These are phyloP conservation scores for Xylariaceae sp. DNA, from an alignment of 2,329 filamentous ascomycete genomes.

Conservation along the genomic window DNA sequence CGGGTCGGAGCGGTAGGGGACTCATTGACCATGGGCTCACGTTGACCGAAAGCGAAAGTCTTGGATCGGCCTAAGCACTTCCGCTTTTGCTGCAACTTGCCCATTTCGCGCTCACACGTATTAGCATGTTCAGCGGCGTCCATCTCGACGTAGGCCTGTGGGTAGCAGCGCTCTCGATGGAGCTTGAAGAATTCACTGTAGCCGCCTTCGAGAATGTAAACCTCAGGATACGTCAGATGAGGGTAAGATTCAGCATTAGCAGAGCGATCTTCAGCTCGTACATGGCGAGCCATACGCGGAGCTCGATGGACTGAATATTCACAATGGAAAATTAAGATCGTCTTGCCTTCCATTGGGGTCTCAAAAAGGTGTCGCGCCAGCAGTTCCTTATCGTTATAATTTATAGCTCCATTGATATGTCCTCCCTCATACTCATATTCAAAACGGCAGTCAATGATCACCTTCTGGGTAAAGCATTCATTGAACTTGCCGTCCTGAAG, in stretches of 20 bases:
- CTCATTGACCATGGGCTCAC: slow-evolving; percentile 51
- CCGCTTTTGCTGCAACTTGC: slow-evolving; percentile 80
- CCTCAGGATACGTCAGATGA: slow-evolving; percentile 85
- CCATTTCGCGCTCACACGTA: slow-evolving; percentile 92
- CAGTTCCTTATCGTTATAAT: slow-evolving; percentile 94
- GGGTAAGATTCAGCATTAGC: slow-evolving; percentile 85
- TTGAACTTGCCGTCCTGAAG: slow-evolving; percentile 82
- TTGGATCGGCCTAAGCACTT: slow-evolving; percentile 82
- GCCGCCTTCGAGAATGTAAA: slow-evolving; percentile 94
- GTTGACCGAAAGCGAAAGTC: slow-evolving; percentile 91
- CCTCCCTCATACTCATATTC: slow-evolving; percentile 98
- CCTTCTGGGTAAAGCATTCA: slow-evolving; percentile 70
- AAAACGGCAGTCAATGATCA: slow-evolving; percentile 94
- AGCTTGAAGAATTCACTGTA: slow-evolving; percentile 89
- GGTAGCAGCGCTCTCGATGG: slow-evolving; percentile 77
- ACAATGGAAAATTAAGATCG: slow-evolving; percentile 90
- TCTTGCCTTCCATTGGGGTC: slow-evolving; percentile 61
- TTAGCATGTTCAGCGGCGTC: slow-evolving; percentile 84
- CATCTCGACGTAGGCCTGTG: slow-evolving; percentile 97
- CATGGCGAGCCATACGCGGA: slow-evolving; percentile 90
- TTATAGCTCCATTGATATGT: slow-evolving; percentile 88
- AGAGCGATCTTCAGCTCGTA: slow-evolving; percentile 83
- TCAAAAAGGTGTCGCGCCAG: slow-evolving; percentile 76
- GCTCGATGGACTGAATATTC: slow-evolving; percentile 97
- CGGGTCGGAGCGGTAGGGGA: slow-evolving; percentile 56